A percentile compares a stretch with the other conserved stretches of the same genome.
These are phyloP conservation scores for Astraeus odoratus DNA, from an alignment of 768 basidiomycete genomes.

Conservation along the genomic window DNA sequence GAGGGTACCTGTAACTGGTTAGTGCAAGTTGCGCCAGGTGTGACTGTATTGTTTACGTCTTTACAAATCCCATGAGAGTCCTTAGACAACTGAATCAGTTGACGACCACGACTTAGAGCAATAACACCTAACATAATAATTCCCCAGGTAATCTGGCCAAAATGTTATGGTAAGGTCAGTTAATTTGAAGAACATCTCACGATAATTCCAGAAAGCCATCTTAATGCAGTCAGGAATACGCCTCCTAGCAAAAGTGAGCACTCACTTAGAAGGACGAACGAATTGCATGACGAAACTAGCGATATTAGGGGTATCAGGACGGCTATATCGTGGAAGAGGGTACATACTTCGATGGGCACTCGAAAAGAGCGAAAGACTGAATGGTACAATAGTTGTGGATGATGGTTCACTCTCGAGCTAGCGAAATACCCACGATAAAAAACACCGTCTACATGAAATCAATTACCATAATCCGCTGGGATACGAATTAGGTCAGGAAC, in stretches of 20 bases:
- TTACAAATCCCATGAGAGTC: conserved; percentile 62
- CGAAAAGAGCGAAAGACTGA: neutral
- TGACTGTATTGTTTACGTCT: conserved; percentile 34
- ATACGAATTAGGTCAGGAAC: neutral
- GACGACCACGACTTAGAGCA: neutral
- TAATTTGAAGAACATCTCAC: conserved; percentile 25
- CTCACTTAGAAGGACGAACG: conserved; percentile 56
- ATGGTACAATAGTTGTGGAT: neutral
- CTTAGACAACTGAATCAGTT: conserved; percentile 12
- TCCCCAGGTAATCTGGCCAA: conserved; percentile 54
- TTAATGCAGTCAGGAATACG: conserved; percentile 8
- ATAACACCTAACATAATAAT: conserved; percentile 43
- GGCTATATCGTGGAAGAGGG: neutral
- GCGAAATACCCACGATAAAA: conserved; percentile 44
- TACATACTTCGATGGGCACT: neutral
- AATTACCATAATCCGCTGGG: neutral
- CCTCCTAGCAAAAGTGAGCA: neutral
- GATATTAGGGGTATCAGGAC: neutral
- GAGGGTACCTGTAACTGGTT: conserved; percentile 40
- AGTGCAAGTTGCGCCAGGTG: neutral
- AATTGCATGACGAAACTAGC: conserved; percentile 42
- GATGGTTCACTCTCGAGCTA: neutral
- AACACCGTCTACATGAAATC: conserved; percentile 46
- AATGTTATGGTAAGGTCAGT: neutral
- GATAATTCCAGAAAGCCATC: conserved; percentile 63